Percentiles rank a stretch among this genome's conserved stretches.
Conservation (phyloP, 2,329 filamentous ascomycete genomes). For the Aspergillus texensis region DNA sequence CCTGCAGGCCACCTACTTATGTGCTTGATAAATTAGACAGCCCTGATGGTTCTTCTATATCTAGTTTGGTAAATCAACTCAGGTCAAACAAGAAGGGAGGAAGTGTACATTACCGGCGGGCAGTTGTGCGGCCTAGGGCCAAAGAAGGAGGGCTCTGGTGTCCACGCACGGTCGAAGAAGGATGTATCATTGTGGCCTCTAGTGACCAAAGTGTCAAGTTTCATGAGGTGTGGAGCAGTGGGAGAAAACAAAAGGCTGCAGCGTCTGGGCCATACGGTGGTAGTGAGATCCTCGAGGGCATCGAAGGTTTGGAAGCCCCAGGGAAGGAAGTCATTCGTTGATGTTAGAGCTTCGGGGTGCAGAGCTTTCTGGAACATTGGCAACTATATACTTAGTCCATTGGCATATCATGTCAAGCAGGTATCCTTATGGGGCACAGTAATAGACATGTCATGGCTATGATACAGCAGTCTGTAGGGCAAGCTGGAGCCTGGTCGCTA, state of each 20-base stretch:
- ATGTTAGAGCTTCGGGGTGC: conserved; percentile 24
- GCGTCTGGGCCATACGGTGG: conserved; percentile 70
- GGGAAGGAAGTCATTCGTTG: conserved; percentile 66
- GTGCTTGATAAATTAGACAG: conserved; percentile 13
- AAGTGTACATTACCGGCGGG: conserved; percentile 16
- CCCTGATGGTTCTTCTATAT: conserved; percentile 15
- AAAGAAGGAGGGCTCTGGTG: conserved; percentile 59
- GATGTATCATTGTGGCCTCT: conserved; percentile 86
- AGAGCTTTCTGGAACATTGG: not conserved
- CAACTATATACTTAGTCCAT: conserved; percentile 11
- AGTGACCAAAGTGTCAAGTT: conserved; percentile 94
- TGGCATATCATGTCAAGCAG: not conserved
- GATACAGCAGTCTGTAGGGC: no score
- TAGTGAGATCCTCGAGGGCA: conserved; percentile 80
- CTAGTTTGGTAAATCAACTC: conserved; percentile 12
- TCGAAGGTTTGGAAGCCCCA: conserved; percentile 71
- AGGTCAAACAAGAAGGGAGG: conserved; percentile 7
- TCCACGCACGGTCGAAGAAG: conserved; percentile 65
- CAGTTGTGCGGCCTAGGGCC: conserved; percentile 33
- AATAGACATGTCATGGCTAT: not conserved
- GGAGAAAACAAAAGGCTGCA: conserved; percentile 56
- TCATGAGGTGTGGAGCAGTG: conserved; percentile 86
- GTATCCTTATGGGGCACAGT: not conserved
- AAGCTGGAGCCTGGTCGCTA: no score
- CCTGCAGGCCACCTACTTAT: conserved; percentile 58